Conservation (phyloP, 345 rosid genomes). For the Eucalyptus marginata region DNA sequence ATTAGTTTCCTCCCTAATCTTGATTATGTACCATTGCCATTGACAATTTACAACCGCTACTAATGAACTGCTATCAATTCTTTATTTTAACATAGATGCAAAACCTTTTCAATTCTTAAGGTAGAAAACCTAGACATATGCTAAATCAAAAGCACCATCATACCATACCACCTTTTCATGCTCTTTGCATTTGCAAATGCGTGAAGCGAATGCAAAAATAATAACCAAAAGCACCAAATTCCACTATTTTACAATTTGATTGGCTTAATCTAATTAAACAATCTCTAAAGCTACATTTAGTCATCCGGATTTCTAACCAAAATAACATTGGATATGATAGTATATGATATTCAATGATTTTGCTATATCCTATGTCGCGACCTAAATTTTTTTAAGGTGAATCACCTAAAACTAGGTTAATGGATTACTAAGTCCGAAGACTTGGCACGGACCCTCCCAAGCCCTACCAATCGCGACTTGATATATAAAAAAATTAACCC, state of each 20-base stretch:
- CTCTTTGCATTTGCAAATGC: not conserved
- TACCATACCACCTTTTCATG: not conserved
- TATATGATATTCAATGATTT: too few relatives aligned
- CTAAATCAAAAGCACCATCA: not conserved
- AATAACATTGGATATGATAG: too few relatives aligned
- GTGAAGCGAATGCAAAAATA: not conserved
- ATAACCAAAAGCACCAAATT: not conserved
- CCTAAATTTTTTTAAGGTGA: too few relatives aligned
- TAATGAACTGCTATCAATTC: not conserved
- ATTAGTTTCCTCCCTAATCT: not conserved
- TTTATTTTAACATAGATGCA: fast-evolving
- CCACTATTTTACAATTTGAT: not conserved
- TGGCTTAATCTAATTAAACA: not conserved
- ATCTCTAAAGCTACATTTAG: not conserved
- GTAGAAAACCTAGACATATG: not conserved
- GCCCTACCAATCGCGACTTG: too few relatives aligned
- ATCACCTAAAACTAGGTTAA: too few relatives aligned
- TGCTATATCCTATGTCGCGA: too few relatives aligned
- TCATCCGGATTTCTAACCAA: fast-evolving
- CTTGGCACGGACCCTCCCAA: too few relatives aligned
- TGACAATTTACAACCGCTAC: not conserved
- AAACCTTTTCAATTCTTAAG: not conserved
- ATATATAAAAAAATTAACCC: too few relatives aligned
- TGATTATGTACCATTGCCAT: not conserved
- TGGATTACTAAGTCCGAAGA: too few relatives aligned